phyloP scores from a whole-genome alignment of 2,329 filamentous ascomycete species.

The Ophiostoma novo-ulmi region DNA sequence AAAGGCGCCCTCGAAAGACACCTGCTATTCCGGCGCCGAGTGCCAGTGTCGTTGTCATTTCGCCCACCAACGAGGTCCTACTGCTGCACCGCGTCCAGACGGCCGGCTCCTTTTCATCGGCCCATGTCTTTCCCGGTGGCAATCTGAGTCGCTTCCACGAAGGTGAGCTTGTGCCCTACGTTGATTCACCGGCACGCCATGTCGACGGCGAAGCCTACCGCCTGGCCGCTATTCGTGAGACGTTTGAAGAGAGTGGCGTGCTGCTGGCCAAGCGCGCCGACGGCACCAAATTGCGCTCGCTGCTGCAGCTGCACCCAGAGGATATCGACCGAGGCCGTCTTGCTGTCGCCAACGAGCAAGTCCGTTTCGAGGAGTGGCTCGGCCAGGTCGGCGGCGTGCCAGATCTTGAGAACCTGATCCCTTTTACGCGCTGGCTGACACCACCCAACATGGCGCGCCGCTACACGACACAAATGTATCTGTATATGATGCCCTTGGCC shows the following conservation, averaged over 20 bases:
- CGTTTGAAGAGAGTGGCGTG: constrained; percentile 92
- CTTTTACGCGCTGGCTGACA: constrained; percentile 91
- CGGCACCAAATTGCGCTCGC: constrained; percentile 29
- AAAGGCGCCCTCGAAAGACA: constrained; percentile 4
- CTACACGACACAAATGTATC: constrained; percentile 95
- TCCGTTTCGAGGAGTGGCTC: constrained; percentile 64
- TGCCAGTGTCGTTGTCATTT: constrained; percentile 72
- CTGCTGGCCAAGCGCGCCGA: constrained; percentile 59
- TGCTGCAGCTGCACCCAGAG: constrained; percentile 57
- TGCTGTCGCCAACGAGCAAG: constrained; percentile 60
- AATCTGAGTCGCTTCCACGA: constrained; percentile 76
- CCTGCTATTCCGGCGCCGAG: constrained; percentile 23
- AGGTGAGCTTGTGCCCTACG: constrained; percentile 45
- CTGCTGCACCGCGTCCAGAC: constrained; percentile 80
- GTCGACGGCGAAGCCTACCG: constrained; percentile 68
- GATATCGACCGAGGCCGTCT: constrained; percentile 62
- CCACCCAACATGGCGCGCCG: constrained; percentile 66
- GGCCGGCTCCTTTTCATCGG: constrained; percentile 79
- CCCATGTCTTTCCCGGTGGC: constrained; percentile 93
- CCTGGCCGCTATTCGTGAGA: constrained; percentile 80
- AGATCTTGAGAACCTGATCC: constrained; percentile 62
- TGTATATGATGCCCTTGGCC: constrained; percentile 73
- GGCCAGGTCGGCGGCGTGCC: constrained; percentile 50
- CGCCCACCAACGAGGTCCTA: constrained; percentile 78
- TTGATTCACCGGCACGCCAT: constrained; percentile 54